These are phyloP conservation scores for Citrus hindsii DNA, from an alignment of 345 rosid genomes.

Conservation along the genomic window DNA sequence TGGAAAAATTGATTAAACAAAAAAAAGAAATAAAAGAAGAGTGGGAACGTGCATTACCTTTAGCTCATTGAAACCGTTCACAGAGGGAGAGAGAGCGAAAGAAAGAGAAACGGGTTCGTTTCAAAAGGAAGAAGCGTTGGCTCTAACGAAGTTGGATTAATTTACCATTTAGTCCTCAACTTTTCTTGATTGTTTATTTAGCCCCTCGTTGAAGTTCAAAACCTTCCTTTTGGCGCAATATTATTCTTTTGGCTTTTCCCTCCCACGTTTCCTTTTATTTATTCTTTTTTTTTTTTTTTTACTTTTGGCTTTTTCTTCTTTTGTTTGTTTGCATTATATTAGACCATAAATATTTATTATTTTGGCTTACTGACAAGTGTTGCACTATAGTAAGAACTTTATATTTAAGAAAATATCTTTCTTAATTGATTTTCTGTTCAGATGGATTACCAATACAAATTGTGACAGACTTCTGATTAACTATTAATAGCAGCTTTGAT, in stretches of 20 bases:
- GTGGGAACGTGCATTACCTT: slow-evolving; percentile 10
- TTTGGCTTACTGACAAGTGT: no score
- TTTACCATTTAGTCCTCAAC: neutral
- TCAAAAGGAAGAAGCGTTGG: slow-evolving; percentile 1
- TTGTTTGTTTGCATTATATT: no score
- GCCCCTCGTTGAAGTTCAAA: neutral
- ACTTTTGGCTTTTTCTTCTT: no score
- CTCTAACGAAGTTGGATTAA: slow-evolving; percentile 4
- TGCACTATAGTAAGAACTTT: no score
- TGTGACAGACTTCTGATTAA: no score
- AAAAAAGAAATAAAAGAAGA: neutral
- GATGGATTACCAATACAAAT: no score
- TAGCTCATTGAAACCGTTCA: slow-evolving; percentile 13
- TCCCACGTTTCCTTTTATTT: neutral
- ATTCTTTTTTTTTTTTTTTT: neutral
- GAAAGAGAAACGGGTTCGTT: slow-evolving; percentile 6
- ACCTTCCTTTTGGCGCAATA: slow-evolving; percentile 1
- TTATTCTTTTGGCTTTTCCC: neutral
- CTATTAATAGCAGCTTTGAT: no score
- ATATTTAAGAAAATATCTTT: no score
- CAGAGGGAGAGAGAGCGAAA: neutral
- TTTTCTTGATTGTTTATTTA: neutral
- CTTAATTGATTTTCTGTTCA: no score
- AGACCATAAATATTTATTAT: no score
- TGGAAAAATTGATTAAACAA: neutral